Evolutionary conservation across 2,329 filamentous ascomycete species (phyloP).

Genomic region (Colletotrichum tanaceti): DNA sequence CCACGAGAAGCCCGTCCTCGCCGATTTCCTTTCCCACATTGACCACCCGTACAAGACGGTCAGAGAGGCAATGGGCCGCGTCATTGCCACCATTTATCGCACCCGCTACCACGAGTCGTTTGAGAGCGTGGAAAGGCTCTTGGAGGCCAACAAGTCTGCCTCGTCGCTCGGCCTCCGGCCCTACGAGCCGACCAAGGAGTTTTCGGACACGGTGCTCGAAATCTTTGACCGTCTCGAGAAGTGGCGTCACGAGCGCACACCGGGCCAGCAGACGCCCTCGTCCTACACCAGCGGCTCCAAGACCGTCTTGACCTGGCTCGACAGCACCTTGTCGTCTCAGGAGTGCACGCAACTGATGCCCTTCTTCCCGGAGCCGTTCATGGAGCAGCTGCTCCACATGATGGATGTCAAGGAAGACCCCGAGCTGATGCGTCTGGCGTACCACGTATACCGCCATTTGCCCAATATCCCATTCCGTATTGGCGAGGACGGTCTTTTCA

Average conservation of each 20-base stretch:
- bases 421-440: conserved; percentile 92
- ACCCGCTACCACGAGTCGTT: conserved; percentile 96
- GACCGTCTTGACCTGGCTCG: conserved; percentile 94
- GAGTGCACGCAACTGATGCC: conserved; percentile 91
- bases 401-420: conserved; percentile 99
- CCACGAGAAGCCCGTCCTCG: conserved; percentile 84
- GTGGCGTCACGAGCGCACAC: conserved; percentile 86
- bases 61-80: conserved; percentile 91
- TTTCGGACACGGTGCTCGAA: conserved; percentile 75
- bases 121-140: conserved; percentile 77
- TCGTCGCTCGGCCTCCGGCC: conserved; percentile 88
- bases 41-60: conserved; percentile 99
- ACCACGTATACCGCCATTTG: conserved; percentile 95
- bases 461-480: conserved; percentile 93
- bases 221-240: conserved; percentile 84
- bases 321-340: conserved; percentile 88
- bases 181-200: conserved; percentile 82
- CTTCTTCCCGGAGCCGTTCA: conserved; percentile 91
- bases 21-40: conserved; percentile 90
- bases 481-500: conserved; percentile 86
- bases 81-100: conserved; percentile 87
- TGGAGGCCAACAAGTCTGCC: conserved; percentile 80
- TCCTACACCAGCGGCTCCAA: conserved; percentile 97
- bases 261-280: conserved; percentile 92
- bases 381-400: conserved; percentile 96